Evolutionary conservation across 768 basidiomycete genomes (phyloP).

Genomic region (Chalciporus piperatus): DNA sequence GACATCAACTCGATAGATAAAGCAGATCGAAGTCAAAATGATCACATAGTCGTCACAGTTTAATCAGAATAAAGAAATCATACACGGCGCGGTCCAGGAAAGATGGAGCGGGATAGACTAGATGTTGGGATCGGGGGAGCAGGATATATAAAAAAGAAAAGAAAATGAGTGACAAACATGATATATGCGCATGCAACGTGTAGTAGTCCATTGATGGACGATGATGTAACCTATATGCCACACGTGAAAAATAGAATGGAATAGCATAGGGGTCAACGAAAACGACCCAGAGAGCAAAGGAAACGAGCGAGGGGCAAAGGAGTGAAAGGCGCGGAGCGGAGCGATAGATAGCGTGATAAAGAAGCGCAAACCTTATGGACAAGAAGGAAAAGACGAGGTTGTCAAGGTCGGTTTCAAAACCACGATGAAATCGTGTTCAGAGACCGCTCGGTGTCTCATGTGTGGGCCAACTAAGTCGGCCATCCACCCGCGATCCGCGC

Average conservation of each 20-base stretch:
- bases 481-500: conserved; percentile 74
- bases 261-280: conserved; percentile 1
- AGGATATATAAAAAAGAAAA: neutral
- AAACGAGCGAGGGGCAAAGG: conserved; percentile 6
- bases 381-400: conserved; percentile 7
- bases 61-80: neutral
- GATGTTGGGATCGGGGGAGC: neutral
- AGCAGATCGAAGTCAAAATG: neutral
- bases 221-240: conserved; percentile 10
- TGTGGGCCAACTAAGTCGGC: conserved; percentile 57
- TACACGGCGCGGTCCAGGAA: conserved; percentile 7
- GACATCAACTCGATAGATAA: neutral
- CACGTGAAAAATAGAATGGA: conserved; percentile 2
- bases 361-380: conserved; percentile 16
- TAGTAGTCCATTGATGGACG: conserved; percentile 6
- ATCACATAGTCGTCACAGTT: neutral
- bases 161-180: conserved; percentile 13
- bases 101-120: conserved; percentile 2
- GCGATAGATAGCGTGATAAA: conserved; percentile 19
- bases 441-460: neutral
- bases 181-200: conserved; percentile 5
- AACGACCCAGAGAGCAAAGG: neutral
- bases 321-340: neutral
- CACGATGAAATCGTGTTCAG: conserved; percentile 7
- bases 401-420: conserved; percentile 5